These are phyloP conservation scores for Penicillium paneum DNA, from an alignment of 2,329 filamentous ascomycete genomes.

Conservation along the genomic window DNA sequence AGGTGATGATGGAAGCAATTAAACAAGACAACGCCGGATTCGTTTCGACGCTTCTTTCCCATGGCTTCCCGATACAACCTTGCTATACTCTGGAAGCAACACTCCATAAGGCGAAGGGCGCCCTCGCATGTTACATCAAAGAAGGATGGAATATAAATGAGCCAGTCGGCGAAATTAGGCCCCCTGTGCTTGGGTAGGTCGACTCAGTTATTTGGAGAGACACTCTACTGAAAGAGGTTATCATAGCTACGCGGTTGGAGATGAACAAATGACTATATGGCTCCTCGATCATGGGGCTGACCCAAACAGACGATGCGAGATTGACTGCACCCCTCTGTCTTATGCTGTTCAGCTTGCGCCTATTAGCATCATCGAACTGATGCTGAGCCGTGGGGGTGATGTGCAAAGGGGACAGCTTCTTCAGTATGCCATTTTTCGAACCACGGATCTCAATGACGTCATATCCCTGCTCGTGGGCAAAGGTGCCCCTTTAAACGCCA, in stretches of 20 bases:
- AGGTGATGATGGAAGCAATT: too few relatives aligned
- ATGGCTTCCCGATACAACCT: too few relatives aligned
- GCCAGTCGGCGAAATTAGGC: too few relatives aligned
- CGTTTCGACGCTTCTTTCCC: too few relatives aligned
- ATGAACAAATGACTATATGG: conserved; percentile 21
- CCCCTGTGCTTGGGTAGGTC: too few relatives aligned
- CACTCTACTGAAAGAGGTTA: neutral
- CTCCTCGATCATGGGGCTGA: conserved; percentile 25
- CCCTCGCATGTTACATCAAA: too few relatives aligned
- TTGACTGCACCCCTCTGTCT: conserved; percentile 23
- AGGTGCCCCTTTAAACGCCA: conserved; percentile 20
- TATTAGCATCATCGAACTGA: conserved; percentile 15
- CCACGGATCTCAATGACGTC: conserved; percentile 9
- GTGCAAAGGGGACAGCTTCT: conserved; percentile 21
- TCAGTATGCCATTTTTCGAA: conserved; percentile 19
- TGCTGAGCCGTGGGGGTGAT: conserved; percentile 19
- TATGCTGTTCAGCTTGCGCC: conserved; percentile 16
- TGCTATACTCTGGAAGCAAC: too few relatives aligned
- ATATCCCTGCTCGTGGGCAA: conserved; percentile 16
- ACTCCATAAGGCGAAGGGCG: too few relatives aligned
- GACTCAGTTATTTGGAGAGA: too few relatives aligned
- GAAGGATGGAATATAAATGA: too few relatives aligned
- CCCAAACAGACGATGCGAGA: conserved; percentile 20
- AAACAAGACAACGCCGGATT: too few relatives aligned
- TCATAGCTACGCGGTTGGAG: conserved; percentile 16